A percentile compares a stretch with the other conserved stretches of the same genome.
These are phyloP conservation scores for Nicotiana tomentosiformis DNA, from an alignment of 257 asterid genomes.

Conservation along the genomic window DNA sequence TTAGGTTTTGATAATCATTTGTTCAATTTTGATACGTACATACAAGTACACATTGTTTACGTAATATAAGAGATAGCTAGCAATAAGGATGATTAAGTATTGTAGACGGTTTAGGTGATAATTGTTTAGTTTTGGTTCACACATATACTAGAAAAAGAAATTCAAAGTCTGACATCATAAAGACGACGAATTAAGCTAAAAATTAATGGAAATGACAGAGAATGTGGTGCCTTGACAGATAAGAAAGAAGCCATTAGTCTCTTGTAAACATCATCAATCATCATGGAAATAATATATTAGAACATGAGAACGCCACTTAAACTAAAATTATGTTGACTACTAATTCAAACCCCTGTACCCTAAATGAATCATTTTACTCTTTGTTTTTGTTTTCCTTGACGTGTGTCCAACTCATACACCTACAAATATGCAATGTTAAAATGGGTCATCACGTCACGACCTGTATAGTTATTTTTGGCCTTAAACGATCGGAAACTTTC, in stretches of 20 bases:
- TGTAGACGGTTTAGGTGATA: neutral
- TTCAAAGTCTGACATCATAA: neutral
- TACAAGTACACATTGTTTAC: neutral
- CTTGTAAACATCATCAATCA: neutral
- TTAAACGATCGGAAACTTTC: neutral
- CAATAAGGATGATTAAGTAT: neutral
- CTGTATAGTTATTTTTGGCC: neutral
- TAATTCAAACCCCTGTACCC: neutral
- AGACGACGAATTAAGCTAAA: neutral
- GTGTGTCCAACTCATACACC: constrained; percentile 4
- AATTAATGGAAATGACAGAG: neutral
- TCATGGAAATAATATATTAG: neutral
- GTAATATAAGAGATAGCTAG: neutral
- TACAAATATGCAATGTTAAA: neutral
- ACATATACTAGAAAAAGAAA: neutral
- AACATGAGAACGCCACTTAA: constrained; percentile 7
- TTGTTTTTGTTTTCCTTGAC: neutral
- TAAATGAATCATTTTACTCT: neutral
- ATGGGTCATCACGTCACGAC: neutral
- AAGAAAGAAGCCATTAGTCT: neutral
- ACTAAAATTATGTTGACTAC: neutral
- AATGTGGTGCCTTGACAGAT: neutral
- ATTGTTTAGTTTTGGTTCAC: neutral
- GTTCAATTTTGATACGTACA: neutral
- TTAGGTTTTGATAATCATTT: neutral